Percentiles rank a stretch among this genome's conserved stretches.
Evolutionary conservation across 345 rosid genomes (phyloP).

Genomic region (Citrus unshiu): DNA sequence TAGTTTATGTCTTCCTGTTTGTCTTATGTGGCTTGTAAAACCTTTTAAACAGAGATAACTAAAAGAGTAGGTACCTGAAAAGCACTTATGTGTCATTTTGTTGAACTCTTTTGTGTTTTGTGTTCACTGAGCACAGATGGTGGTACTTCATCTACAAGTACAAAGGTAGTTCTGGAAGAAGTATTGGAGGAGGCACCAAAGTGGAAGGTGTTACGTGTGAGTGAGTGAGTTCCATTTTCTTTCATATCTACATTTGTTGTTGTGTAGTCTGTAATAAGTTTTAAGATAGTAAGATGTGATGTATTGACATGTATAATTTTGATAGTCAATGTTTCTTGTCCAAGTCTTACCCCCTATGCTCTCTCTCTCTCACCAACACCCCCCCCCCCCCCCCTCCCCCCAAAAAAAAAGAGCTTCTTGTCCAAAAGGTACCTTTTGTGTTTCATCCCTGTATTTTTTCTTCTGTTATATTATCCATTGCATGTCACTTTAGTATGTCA

Average conservation of each 20-base stretch:
- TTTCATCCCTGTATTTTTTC: neutral
- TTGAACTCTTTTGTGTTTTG: constrained; percentile 8
- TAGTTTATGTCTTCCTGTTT: neutral
- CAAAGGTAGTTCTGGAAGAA: constrained; percentile 55
- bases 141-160: constrained; percentile 39
- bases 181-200: constrained; percentile 88
- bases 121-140: constrained; percentile 33
- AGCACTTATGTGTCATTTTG: neutral
- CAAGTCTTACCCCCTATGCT: neutral
- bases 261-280: neutral
- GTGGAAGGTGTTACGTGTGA: constrained; percentile 99
- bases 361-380: too few relatives aligned
- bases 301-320: neutral
- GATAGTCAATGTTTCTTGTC: neutral
- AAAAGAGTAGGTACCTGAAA: neutral
- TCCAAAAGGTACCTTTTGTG: neutral
- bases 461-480: neutral
- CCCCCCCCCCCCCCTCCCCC: too few relatives aligned
- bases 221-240: constrained; percentile 72
- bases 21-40: neutral
- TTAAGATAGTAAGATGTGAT: neutral
- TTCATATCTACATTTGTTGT: constrained; percentile 14
- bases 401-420: neutral
- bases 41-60: neutral
- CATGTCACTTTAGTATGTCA: neutral